Evolutionary conservation across 2,329 filamentous ascomycete genomes (phyloP).

Genomic region (Sporothrix brasiliensis): DNA sequence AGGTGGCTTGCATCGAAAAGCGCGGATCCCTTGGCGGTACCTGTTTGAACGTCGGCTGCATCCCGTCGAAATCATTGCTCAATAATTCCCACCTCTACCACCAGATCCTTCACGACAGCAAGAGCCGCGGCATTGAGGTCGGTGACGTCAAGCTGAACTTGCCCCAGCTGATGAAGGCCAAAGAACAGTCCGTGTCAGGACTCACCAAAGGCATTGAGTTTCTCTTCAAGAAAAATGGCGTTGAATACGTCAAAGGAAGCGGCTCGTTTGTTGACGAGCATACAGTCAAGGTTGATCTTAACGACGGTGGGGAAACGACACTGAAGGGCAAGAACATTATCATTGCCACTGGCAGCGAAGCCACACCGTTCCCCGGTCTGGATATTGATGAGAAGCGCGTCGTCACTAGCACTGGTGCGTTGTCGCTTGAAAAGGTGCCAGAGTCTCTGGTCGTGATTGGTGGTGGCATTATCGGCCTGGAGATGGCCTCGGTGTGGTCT

Average conservation of each 20-base stretch:
- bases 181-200: slow-evolving; percentile 84
- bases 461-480: slow-evolving; percentile 96
- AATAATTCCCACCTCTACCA: slow-evolving; percentile 99
- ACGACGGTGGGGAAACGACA: slow-evolving; percentile 87
- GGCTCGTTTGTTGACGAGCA: slow-evolving; percentile 86
- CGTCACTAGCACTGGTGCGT: slow-evolving; percentile 92
- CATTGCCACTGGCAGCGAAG: slow-evolving; percentile 93
- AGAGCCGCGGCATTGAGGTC: slow-evolving; percentile 95
- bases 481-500: slow-evolving; percentile 98
- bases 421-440: slow-evolving; percentile 85
- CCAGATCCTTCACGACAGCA: slow-evolving; percentile 94
- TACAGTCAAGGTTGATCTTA: slow-evolving; percentile 86
- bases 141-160: slow-evolving; percentile 97
- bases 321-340: slow-evolving; percentile 95
- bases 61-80: slow-evolving; percentile 97
- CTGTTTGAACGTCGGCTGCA: slow-evolving; percentile 98
- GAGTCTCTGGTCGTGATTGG: slow-evolving; percentile 98
- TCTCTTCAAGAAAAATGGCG: slow-evolving; percentile 98
- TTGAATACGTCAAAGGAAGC: slow-evolving; percentile 95
- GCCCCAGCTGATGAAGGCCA: slow-evolving; percentile 95
- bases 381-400: slow-evolving; percentile 97
- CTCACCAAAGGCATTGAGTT: slow-evolving; percentile 98
- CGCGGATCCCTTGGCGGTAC: slow-evolving; percentile 92
- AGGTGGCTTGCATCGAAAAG: slow-evolving; percentile 98
- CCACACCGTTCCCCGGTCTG: slow-evolving; percentile 93